Conservation (phyloP, 2,329 filamentous ascomycete genomes). For the Fusarium sp. region DNA sequence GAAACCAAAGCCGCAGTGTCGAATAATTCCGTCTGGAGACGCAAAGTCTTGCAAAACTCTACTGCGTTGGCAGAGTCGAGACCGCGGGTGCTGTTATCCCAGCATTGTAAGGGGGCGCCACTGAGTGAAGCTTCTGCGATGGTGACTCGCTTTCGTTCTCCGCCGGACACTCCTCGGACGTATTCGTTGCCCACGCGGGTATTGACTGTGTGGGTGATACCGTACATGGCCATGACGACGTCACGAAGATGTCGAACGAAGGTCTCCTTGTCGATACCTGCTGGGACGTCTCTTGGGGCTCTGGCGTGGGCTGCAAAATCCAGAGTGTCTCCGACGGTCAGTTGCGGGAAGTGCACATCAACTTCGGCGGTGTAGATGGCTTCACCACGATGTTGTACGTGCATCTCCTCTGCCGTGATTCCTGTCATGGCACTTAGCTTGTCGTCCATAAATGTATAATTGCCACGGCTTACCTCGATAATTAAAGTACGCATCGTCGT, state of each 20-base stretch:
- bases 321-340: constrained; percentile 81
- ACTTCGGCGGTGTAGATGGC: constrained; percentile 87
- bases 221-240: constrained; percentile 78
- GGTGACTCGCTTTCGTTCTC: constrained; percentile 60
- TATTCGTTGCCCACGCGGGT: constrained; percentile 78
- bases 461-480: constrained; percentile 70
- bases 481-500: constrained; percentile 77
- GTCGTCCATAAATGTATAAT: fast-evolving
- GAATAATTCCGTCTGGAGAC: constrained; percentile 70
- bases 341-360: constrained; percentile 80
- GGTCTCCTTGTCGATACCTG: constrained; percentile 61
- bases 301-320: constrained; percentile 78
- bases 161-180: constrained; percentile 67
- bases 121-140: constrained; percentile 51
- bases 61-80: constrained; percentile 75
- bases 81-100: constrained; percentile 76
- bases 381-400: constrained; percentile 69
- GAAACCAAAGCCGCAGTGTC: constrained; percentile 69
- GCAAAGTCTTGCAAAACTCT: constrained; percentile 72
- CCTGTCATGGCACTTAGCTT: constrained; percentile 9
- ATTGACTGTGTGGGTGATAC: constrained; percentile 76
- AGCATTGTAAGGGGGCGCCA: constrained; percentile 69
- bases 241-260: constrained; percentile 73
- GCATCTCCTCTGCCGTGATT: constrained; percentile 40
- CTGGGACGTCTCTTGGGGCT: constrained; percentile 68